Evolutionary conservation across 345 rosid species (phyloP).

Genomic region (Salix viminalis): DNA sequence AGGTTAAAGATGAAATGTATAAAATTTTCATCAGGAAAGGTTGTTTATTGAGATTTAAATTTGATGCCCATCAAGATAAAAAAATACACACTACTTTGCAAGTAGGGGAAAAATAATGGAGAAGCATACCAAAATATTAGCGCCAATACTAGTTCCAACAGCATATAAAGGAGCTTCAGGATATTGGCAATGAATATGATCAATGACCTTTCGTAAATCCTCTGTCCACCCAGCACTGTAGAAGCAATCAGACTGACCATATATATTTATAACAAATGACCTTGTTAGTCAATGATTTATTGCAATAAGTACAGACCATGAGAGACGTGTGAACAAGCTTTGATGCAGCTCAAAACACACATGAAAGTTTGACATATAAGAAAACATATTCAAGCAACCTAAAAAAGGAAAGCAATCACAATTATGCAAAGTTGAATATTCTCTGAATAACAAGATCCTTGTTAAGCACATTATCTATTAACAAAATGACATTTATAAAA

Average conservation of each 20-base stretch:
- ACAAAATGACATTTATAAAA: neutral
- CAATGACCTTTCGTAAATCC: constrained; percentile 27
- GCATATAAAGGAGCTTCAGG: constrained; percentile 39
- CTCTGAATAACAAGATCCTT: neutral
- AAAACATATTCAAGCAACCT: constrained; percentile 1
- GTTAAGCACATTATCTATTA: neutral
- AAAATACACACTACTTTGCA: neutral
- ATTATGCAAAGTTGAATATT: neutral
- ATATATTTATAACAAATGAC: constrained; percentile 13
- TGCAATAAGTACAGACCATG: neutral
- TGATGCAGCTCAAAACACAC: neutral
- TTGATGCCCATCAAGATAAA: neutral
- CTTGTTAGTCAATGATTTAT: constrained; percentile 11
- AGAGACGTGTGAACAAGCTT: neutral
- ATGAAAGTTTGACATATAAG: neutral
- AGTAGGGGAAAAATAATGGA: neutral
- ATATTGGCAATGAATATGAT: constrained; percentile 21
- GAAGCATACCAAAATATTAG: constrained; percentile 38
- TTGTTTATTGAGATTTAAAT: neutral
- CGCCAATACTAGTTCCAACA: constrained; percentile 46
- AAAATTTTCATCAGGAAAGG: neutral
- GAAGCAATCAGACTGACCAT: constrained; percentile 45
- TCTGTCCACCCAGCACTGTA: constrained; percentile 48
- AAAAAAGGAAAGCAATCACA: neutral
- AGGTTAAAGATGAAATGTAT: neutral